These are phyloP conservation scores for Cryphonectria radicalis DNA, from an alignment of 2,329 filamentous ascomycete genomes.

Conservation along the genomic window DNA sequence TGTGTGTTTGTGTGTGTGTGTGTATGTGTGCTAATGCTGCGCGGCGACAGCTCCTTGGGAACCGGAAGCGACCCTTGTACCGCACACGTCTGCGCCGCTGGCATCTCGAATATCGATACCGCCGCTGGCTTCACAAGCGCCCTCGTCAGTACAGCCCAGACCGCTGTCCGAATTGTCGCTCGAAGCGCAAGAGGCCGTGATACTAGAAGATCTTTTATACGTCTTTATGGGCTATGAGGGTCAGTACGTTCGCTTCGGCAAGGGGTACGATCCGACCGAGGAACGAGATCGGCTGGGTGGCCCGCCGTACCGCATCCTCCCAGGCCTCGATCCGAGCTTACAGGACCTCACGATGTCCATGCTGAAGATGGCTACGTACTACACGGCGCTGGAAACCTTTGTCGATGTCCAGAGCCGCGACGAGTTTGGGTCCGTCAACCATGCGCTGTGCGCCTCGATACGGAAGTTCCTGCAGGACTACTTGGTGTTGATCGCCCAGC, in stretches of 20 bases:
- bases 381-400: conserved; percentile 87
- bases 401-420: conserved; percentile 92
- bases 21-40: conserved; percentile 34
- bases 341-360: conserved; percentile 86
- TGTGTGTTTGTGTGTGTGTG: not conserved
- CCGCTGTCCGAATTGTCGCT: conserved; percentile 73
- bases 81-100: conserved; percentile 70
- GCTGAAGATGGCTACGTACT: conserved; percentile 93
- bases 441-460: conserved; percentile 94
- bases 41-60: conserved; percentile 65
- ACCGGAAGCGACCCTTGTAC: conserved; percentile 75
- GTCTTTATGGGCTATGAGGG: conserved; percentile 99
- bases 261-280: conserved; percentile 78
- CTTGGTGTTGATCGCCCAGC: conserved; percentile 85
- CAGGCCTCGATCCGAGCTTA: conserved; percentile 87
- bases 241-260: conserved; percentile 89
- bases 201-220: conserved; percentile 89
- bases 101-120: conserved; percentile 62
- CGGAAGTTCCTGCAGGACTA: conserved; percentile 92
- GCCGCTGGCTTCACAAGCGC: conserved; percentile 75
- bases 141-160: conserved; percentile 68
- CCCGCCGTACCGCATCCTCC: conserved; percentile 76
- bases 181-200: conserved; percentile 81
- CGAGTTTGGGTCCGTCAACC: conserved; percentile 92
- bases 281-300: conserved; percentile 88